These are phyloP conservation scores for Pseudohalonectria lignicola DNA, from an alignment of 2,329 filamentous ascomycete species.

Conservation along the genomic window DNA sequence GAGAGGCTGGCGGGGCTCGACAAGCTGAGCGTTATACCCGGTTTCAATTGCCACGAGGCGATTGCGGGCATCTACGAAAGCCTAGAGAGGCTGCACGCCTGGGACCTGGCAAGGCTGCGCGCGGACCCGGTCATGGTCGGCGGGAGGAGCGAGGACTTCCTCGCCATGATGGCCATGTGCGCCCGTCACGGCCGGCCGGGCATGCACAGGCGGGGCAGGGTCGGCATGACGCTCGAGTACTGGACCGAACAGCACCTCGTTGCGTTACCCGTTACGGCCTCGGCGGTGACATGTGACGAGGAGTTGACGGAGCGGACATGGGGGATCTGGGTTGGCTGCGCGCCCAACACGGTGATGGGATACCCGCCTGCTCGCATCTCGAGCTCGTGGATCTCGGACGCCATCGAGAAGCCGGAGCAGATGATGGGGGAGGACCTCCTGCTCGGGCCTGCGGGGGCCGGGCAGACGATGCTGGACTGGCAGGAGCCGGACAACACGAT, in stretches of 20 bases:
- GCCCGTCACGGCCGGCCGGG: slow-evolving; percentile 57
- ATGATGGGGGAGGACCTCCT: slow-evolving; percentile 28
- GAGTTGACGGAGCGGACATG: slow-evolving; percentile 42
- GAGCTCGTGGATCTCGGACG: slow-evolving; percentile 60
- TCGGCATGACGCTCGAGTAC: slow-evolving; percentile 67
- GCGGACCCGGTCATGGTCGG: slow-evolving; percentile 32
- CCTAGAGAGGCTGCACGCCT: slow-evolving; percentile 56
- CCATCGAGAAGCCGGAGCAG: slow-evolving; percentile 46
- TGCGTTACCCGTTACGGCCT: neutral
- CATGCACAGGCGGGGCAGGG: slow-evolving; percentile 55
- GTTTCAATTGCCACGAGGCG: slow-evolving; percentile 68
- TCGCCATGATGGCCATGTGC: slow-evolving; percentile 53
- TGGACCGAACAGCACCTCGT: slow-evolving; percentile 56
- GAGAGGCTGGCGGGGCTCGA: slow-evolving; percentile 60
- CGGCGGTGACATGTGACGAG: slow-evolving; percentile 8
- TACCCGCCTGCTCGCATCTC: slow-evolving; percentile 56
- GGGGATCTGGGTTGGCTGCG: slow-evolving; percentile 58
- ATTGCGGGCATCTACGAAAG: slow-evolving; percentile 63
- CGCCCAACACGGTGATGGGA: slow-evolving; percentile 30
- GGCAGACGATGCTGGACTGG: slow-evolving; percentile 52
- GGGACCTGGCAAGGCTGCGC: slow-evolving; percentile 52
- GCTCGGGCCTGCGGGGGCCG: slow-evolving; percentile 10
- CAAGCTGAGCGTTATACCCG: slow-evolving; percentile 56
- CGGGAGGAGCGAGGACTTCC: slow-evolving; percentile 32
- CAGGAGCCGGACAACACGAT: slow-evolving; percentile 55